Evolutionary conservation across 2,329 filamentous ascomycete genomes (phyloP).

Genomic region (Trichoderma gracile): DNA sequence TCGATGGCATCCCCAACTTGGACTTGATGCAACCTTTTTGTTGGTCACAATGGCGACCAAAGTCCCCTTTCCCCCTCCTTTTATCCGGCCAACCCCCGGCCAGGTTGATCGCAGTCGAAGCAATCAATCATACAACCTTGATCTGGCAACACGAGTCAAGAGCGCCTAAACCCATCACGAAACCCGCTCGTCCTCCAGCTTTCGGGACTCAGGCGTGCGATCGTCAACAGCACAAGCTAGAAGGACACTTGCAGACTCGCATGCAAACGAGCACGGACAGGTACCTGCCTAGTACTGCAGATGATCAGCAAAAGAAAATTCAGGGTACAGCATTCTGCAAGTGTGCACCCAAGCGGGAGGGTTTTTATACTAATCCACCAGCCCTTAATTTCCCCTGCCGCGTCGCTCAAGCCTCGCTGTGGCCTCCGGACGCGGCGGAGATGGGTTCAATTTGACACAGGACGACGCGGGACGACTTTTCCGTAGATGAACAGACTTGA

Average conservation of each 20-base stretch:
- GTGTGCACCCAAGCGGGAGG: background rate
- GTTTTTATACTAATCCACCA: background rate
- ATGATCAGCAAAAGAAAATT: background rate
- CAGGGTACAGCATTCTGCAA: no score
- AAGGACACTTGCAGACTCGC: background rate
- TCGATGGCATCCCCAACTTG: no score
- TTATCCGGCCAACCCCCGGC: background rate
- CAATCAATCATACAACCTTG: slow-evolving; percentile 15
- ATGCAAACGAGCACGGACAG: background rate
- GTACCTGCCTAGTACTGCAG: background rate
- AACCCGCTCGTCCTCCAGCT: slow-evolving; percentile 3
- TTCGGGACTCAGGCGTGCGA: slow-evolving; percentile 9
- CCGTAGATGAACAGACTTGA: background rate
- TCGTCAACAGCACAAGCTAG: background rate
- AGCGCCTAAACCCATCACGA: slow-evolving; percentile 9
- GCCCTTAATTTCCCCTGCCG: slow-evolving; percentile 22
- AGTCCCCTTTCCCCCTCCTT: background rate
- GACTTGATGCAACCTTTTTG: background rate
- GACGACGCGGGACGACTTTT: background rate
- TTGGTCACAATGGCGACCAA: background rate
- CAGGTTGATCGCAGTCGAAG: background rate
- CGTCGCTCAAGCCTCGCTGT: background rate
- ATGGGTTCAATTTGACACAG: background rate
- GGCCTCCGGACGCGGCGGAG: background rate
- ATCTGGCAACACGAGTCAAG: background rate